A percentile compares a stretch with the other conserved stretches of the same genome.
These are phyloP conservation scores for Alternaria panax DNA, from an alignment of 2,329 filamentous ascomycete genomes.

Conservation along the genomic window DNA sequence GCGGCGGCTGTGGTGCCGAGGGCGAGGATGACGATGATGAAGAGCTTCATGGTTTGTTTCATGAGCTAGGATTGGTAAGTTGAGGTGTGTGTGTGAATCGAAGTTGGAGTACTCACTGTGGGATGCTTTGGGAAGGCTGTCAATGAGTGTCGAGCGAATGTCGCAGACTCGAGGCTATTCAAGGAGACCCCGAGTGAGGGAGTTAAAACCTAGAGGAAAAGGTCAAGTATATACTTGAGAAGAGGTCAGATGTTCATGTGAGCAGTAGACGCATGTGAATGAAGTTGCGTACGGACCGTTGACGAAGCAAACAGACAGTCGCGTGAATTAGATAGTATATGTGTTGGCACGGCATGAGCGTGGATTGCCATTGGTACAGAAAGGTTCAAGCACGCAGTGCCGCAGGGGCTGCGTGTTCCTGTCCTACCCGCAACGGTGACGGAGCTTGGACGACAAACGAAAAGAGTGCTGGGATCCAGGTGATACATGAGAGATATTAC, in stretches of 20 bases:
- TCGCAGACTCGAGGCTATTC: background rate
- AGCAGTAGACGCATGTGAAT: background rate
- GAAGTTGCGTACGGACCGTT: background rate
- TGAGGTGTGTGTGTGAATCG: background rate
- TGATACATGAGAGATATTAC: constrained; percentile 14
- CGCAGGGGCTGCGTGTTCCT: background rate
- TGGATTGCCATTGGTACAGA: background rate
- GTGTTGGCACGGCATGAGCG: background rate
- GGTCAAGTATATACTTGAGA: background rate
- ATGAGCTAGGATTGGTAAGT: background rate
- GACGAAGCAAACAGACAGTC: constrained; percentile 4
- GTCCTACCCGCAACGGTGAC: background rate
- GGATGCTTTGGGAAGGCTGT: background rate
- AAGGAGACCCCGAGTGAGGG: background rate
- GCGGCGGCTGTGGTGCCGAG: background rate
- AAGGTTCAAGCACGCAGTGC: background rate
- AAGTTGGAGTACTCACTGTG: background rate
- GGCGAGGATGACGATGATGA: background rate
- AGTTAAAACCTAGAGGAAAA: background rate
- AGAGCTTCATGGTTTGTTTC: constrained; percentile 8
- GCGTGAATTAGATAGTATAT: background rate
- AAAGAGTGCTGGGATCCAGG: background rate
- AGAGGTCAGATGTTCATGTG: background rate
- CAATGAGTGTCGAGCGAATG: background rate
- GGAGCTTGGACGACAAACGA: background rate